Evolutionary conservation across 495 filamentous ascomycete genomes (phyloP).

Genomic region (Daldinia loculata): DNA sequence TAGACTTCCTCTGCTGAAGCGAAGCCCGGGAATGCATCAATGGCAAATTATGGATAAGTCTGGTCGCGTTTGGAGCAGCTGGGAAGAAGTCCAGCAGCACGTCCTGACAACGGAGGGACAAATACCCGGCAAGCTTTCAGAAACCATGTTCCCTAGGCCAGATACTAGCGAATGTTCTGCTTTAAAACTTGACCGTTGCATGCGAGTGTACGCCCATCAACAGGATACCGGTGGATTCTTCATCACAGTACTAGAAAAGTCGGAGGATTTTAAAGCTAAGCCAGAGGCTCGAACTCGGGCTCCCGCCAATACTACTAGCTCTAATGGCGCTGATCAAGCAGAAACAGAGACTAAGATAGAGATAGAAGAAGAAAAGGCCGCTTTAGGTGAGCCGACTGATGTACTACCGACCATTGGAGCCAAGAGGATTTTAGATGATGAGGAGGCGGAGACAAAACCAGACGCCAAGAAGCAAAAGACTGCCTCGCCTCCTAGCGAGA

Average conservation of each 20-base stretch:
- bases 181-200: slow-evolving; percentile 87
- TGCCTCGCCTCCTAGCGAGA: slow-evolving; percentile 30
- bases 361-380: slow-evolving; percentile 48
- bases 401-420: slow-evolving; percentile 42
- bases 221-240: slow-evolving; percentile 99
- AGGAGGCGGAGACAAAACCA: slow-evolving; percentile 36
- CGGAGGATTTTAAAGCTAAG: slow-evolving; percentile 82
- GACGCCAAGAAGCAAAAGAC: slow-evolving; percentile 43
- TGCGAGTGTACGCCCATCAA: slow-evolving; percentile 91
- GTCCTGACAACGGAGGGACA: slow-evolving; percentile 64
- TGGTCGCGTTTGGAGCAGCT: slow-evolving; percentile 76
- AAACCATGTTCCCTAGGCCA: slow-evolving; percentile 79
- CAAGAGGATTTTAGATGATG: slow-evolving; percentile 48
- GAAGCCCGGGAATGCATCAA: slow-evolving; percentile 71
- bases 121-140: slow-evolving; percentile 68
- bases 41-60: slow-evolving; percentile 93
- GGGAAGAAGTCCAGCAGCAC: slow-evolving; percentile 76
- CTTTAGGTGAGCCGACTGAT: slow-evolving; percentile 45
- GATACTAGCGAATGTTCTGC: slow-evolving; percentile 62
- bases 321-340: slow-evolving; percentile 41
- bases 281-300: slow-evolving; percentile 70
- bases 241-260: slow-evolving; percentile 93
- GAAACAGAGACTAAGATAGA: slow-evolving; percentile 52
- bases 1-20: slow-evolving; percentile 77
- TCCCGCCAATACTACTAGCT: slow-evolving; percentile 51